A percentile compares a stretch with the other conserved stretches of the same genome.
phyloP scores from a whole-genome alignment of 2,329 filamentous ascomycete genomes.

The Paraconiothyrium brasiliense region DNA sequence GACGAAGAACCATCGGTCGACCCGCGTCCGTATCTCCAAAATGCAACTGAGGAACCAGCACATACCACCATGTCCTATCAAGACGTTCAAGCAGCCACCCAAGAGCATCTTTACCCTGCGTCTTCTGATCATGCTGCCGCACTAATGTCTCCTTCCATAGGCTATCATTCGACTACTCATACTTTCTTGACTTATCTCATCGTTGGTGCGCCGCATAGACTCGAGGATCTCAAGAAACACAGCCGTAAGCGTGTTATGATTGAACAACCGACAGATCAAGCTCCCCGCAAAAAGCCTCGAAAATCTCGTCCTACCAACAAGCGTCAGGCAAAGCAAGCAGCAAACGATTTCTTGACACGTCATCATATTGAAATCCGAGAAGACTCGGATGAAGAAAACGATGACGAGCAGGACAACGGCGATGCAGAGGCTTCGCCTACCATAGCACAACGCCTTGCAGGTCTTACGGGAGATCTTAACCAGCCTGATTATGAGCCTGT shows the following conservation, averaged over 20 bases:
- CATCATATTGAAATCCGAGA: constrained; percentile 3
- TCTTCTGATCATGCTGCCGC: constrained; percentile 3
- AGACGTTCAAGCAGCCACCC: neutral
- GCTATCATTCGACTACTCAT: constrained; percentile 52
- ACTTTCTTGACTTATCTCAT: constrained; percentile 57
- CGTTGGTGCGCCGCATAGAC: neutral
- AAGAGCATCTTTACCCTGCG: neutral
- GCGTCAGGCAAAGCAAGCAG: neutral
- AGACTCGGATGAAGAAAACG: constrained; percentile 8
- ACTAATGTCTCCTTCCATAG: constrained; percentile 32
- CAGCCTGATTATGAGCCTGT: constrained; percentile 36
- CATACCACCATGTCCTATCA: neutral
- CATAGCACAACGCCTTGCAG: constrained; percentile 45
- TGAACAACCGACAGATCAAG: constrained; percentile 19
- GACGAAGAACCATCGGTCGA: constrained; percentile 4
- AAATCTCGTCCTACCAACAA: constrained; percentile 16
- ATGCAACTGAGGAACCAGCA: neutral
- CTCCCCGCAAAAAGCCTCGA: constrained; percentile 27
- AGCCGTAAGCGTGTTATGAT: constrained; percentile 35
- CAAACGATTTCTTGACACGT: constrained; percentile 5
- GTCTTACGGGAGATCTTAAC: constrained; percentile 45
- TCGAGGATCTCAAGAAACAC: constrained; percentile 1
- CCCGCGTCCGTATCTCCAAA: neutral
- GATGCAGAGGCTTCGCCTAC: constrained; percentile 31
- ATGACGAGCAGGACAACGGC: constrained; percentile 17